Percentiles rank a stretch among this genome's conserved stretches.
Conservation (phyloP, 495 filamentous ascomycete genomes). For the Lasiosphaeriaceae sp. region DNA sequence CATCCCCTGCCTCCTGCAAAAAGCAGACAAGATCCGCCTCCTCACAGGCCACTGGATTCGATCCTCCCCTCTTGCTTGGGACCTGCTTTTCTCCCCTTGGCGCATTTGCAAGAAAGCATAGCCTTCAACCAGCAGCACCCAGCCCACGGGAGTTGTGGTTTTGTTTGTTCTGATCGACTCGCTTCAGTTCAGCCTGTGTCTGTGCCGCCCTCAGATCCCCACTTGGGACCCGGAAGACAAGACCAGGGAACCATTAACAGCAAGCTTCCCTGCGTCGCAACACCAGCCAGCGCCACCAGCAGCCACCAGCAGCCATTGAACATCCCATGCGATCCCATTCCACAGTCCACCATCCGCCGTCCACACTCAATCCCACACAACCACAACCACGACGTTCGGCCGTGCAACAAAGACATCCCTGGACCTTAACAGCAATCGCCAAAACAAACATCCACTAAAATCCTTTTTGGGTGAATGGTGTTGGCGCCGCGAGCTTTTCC, state of each 20-base stretch:
- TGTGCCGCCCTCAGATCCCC: conserved; percentile 26
- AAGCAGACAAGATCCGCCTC: conserved; percentile 11
- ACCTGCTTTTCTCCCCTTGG: conserved; percentile 25
- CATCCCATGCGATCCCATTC: conserved; percentile 7
- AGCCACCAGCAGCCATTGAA: background rate
- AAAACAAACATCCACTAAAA: conserved; percentile 4
- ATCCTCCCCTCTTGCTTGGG: conserved; percentile 9
- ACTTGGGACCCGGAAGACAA: conserved; percentile 21
- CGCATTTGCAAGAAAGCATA: conserved; percentile 9
- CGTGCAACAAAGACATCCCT: conserved; percentile 9
- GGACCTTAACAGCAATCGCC: no score
- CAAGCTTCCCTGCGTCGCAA: background rate
- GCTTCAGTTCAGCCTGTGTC: conserved; percentile 25
- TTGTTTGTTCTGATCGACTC: conserved; percentile 16
- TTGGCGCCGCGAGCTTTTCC: conserved; percentile 7
- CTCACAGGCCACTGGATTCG: conserved; percentile 7
- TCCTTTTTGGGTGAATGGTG: conserved; percentile 15
- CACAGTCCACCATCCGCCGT: background rate
- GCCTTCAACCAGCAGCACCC: background rate
- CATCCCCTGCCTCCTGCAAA: conserved; percentile 19
- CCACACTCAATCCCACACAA: background rate
- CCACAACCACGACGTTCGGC: background rate
- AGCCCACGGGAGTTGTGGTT: background rate
- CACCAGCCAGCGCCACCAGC: conserved; percentile 10
- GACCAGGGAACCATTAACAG: background rate